phyloP scores from a whole-genome alignment of 2,329 filamentous ascomycete genomes.

The Penicillium sclerotiorum region DNA sequence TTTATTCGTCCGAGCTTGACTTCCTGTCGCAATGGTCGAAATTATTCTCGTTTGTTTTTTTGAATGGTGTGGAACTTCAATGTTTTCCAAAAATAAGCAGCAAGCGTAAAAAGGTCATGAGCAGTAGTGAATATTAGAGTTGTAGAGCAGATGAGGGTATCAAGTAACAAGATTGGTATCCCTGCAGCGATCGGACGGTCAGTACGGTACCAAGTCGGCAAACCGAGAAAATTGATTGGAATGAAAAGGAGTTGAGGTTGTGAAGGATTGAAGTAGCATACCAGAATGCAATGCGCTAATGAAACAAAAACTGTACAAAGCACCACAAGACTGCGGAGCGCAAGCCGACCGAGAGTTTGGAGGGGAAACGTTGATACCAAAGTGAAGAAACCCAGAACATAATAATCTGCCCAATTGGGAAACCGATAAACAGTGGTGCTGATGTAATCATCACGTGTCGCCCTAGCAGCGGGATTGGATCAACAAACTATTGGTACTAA shows the following conservation, averaged over 20 bases:
- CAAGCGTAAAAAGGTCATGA: conserved; percentile 21
- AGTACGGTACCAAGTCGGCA: conserved; percentile 20
- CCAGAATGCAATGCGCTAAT: conserved; percentile 32
- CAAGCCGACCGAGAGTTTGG: conserved; percentile 18
- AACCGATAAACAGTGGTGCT: conserved; percentile 43
- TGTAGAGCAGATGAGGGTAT: conserved; percentile 24
- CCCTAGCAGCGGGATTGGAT: conserved; percentile 2
- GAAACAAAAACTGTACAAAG: conserved; percentile 29
- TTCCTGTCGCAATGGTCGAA: neutral
- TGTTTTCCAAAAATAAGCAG: conserved; percentile 7
- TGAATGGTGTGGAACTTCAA: neutral
- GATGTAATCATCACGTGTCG: conserved; percentile 25
- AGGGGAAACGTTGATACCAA: conserved; percentile 21
- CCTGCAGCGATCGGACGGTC: conserved; percentile 27
- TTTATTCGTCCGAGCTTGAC: conserved; percentile 1
- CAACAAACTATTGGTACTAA: too few relatives aligned
- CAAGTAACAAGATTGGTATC: conserved; percentile 29
- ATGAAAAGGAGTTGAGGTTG: conserved; percentile 1
- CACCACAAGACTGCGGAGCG: conserved; percentile 18
- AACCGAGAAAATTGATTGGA: conserved; percentile 15
- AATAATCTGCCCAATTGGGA: conserved; percentile 35
- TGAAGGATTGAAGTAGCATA: conserved; percentile 15
- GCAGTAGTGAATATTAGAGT: conserved; percentile 11
- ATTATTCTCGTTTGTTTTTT: conserved; percentile 4
- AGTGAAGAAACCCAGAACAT: conserved; percentile 22